Percentiles rank a stretch among this genome's conserved stretches.
phyloP scores from a whole-genome alignment of 371 early-diverging fungal genomes.

The Sporodiniella umbellata region DNA sequence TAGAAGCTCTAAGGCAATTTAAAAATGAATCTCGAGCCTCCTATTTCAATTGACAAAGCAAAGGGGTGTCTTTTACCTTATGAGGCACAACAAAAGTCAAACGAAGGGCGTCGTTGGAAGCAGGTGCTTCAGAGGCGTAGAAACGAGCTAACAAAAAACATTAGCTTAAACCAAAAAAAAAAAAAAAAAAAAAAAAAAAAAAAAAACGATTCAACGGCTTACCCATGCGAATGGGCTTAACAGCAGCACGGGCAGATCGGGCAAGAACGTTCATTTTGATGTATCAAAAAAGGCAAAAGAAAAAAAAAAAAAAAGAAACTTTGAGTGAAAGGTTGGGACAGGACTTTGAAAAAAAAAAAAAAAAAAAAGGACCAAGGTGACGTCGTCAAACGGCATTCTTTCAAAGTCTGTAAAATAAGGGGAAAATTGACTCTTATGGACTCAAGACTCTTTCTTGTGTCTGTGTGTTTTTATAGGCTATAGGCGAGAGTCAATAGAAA shows the following conservation, averaged over 20 bases:
- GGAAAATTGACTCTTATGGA: no score
- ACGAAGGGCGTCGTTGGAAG: conserved; percentile 72
- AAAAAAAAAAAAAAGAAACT: conserved; percentile 12
- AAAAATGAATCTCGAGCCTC: neutral
- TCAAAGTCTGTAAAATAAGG: no score
- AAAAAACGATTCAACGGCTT: conserved; percentile 14
- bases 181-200: no score
- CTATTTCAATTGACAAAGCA: neutral
- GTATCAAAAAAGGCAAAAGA: conserved; percentile 3
- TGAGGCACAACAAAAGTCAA: conserved; percentile 92
- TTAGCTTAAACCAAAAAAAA: no score
- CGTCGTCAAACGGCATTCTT: conserved; percentile 17
- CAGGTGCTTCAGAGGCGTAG: conserved; percentile 76
- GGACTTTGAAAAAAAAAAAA: conserved; percentile 22
- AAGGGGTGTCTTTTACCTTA: no score
- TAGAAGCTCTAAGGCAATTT: conserved; percentile 57
- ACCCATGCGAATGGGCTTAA: conserved; percentile 49
- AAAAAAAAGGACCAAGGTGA: conserved; percentile 8
- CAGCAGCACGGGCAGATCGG: conserved; percentile 53
- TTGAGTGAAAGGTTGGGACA: conserved; percentile 18
- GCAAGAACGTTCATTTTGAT: conserved; percentile 62
- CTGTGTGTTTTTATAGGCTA: no score
- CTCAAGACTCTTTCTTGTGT: no score
- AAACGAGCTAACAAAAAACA: conserved; percentile 48
- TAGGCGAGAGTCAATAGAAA: no score